A percentile compares a stretch with the other conserved stretches of the same genome.
Conservation (phyloP, 345 rosid species). For the Pistacia atlantica region DNA sequence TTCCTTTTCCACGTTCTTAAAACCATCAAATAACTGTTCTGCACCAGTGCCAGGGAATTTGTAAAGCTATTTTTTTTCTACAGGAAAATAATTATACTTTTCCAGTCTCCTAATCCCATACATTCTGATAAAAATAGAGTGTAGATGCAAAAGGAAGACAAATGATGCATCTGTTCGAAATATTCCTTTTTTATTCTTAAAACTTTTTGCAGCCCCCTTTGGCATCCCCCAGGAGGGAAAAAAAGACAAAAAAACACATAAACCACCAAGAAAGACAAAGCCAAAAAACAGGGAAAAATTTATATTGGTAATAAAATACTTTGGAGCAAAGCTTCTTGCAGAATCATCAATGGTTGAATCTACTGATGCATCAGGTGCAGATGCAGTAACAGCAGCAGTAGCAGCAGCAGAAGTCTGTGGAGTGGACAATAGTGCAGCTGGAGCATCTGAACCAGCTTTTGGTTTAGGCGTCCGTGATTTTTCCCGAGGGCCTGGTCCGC, state of each 20-base stretch:
- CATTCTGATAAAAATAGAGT: no score
- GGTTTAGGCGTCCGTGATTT: constrained; percentile 54
- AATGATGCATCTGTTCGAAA: no score
- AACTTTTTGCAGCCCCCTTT: background rate
- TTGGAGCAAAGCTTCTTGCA: constrained; percentile 35
- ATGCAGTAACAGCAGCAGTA: constrained; percentile 25
- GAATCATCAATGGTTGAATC: constrained; percentile 33
- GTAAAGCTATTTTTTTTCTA: background rate
- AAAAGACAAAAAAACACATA: no score
- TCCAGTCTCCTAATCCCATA: background rate
- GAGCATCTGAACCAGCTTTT: constrained; percentile 44
- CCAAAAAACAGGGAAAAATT: background rate
- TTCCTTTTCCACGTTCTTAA: background rate
- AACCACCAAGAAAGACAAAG: background rate
- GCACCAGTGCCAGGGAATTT: background rate
- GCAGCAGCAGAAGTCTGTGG: constrained; percentile 21
- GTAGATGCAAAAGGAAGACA: no score
- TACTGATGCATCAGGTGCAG: constrained; percentile 23
- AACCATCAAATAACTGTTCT: background rate
- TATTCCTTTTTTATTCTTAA: background rate
- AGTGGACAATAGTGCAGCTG: constrained; percentile 20
- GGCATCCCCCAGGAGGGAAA: background rate
- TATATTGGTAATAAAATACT: constrained; percentile 28
- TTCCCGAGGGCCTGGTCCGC: constrained; percentile 53
- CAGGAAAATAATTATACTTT: no score